Percentiles rank a stretch among this genome's conserved stretches.
These are phyloP conservation scores for Atractiella rhizophila DNA, from an alignment of 768 basidiomycete species.

Conservation along the genomic window DNA sequence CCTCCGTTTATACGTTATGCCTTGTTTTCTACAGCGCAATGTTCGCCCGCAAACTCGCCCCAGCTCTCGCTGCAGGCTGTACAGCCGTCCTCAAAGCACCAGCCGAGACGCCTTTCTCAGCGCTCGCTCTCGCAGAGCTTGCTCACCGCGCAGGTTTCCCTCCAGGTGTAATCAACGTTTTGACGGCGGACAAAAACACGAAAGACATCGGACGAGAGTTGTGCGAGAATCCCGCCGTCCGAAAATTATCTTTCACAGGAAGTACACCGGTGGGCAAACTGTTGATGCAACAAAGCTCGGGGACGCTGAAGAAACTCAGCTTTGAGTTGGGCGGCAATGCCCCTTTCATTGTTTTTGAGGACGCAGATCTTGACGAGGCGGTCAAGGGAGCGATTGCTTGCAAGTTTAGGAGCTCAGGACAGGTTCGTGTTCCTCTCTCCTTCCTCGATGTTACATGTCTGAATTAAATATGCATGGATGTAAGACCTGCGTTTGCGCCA, in stretches of 20 bases:
- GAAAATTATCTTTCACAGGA: slow-evolving; percentile 43
- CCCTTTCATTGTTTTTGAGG: slow-evolving; percentile 89
- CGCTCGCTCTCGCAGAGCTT: slow-evolving; percentile 76
- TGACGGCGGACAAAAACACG: slow-evolving; percentile 66
- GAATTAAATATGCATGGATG: not conserved
- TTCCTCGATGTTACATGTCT: not conserved
- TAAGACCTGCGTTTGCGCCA: slow-evolving; percentile 43
- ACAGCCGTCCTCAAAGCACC: slow-evolving; percentile 86
- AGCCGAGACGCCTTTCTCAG: slow-evolving; percentile 79
- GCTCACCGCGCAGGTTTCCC: slow-evolving; percentile 74
- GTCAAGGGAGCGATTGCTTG: slow-evolving; percentile 38
- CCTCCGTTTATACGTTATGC: not conserved
- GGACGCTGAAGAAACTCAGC: slow-evolving; percentile 23
- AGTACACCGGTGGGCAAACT: slow-evolving; percentile 22
- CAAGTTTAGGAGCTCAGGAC: slow-evolving; percentile 33
- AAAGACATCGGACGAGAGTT: slow-evolving; percentile 74
- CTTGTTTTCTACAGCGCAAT: slow-evolving; percentile 9
- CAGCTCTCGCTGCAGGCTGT: slow-evolving; percentile 86
- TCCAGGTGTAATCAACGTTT: slow-evolving; percentile 77
- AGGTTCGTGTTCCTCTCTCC: slow-evolving; percentile 31
- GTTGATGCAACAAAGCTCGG: slow-evolving; percentile 20
- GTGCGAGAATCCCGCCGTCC: slow-evolving; percentile 62
- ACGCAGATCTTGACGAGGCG: slow-evolving; percentile 76
- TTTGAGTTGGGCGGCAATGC: slow-evolving; percentile 77
- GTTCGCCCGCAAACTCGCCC: slow-evolving; percentile 64